phyloP scores from a whole-genome alignment of 495 filamentous ascomycete genomes.

The Penicillium salamii region DNA sequence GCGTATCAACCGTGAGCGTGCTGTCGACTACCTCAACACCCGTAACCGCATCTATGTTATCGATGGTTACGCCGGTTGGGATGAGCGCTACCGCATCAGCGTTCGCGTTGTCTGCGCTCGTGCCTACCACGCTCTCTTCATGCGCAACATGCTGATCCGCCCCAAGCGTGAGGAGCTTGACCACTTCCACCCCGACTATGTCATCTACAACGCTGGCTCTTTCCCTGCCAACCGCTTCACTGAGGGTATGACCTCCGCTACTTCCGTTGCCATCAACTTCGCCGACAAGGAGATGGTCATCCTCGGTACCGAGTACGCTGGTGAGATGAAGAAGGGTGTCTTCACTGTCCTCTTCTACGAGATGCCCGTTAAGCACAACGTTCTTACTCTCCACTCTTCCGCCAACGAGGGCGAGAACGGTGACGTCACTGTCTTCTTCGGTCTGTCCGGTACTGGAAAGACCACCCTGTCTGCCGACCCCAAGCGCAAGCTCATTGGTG shows the following conservation, averaged over 20 bases:
- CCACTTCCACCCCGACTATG: slow-evolving; percentile 98
- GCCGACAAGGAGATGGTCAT: slow-evolving; percentile 96
- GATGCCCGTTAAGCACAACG: slow-evolving; percentile 99
- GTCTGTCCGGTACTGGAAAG: slow-evolving; percentile 97
- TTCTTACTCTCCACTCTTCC: slow-evolving; percentile 93
- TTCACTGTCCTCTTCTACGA: slow-evolving; percentile 99
- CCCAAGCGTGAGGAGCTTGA: slow-evolving; percentile 85
- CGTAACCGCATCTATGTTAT: slow-evolving; percentile 98
- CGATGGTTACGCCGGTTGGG: slow-evolving; percentile 97
- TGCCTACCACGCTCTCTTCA: slow-evolving; percentile 99
- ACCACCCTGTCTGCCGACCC: slow-evolving; percentile 96
- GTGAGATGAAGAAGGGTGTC: slow-evolving; percentile 99
- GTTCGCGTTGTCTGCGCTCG: slow-evolving; percentile 98
- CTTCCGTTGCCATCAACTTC: slow-evolving; percentile 84
- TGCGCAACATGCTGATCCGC: slow-evolving; percentile 99
- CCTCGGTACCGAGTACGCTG: slow-evolving; percentile 97
- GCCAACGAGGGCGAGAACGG: slow-evolving; percentile 85
- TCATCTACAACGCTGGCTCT: slow-evolving; percentile 97
- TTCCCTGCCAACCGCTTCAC: slow-evolving; percentile 99
- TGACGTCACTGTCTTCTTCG: slow-evolving; percentile 98
- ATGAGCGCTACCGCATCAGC: slow-evolving; percentile 95
- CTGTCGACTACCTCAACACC: slow-evolving; percentile 98
- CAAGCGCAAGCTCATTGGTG: slow-evolving; percentile 93
- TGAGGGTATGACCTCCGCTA: slow-evolving; percentile 94
- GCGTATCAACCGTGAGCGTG: slow-evolving; percentile 99